These are phyloP conservation scores for Nyctanthes arbortristis DNA, from an alignment of 257 asterid genomes.

Conservation along the genomic window DNA sequence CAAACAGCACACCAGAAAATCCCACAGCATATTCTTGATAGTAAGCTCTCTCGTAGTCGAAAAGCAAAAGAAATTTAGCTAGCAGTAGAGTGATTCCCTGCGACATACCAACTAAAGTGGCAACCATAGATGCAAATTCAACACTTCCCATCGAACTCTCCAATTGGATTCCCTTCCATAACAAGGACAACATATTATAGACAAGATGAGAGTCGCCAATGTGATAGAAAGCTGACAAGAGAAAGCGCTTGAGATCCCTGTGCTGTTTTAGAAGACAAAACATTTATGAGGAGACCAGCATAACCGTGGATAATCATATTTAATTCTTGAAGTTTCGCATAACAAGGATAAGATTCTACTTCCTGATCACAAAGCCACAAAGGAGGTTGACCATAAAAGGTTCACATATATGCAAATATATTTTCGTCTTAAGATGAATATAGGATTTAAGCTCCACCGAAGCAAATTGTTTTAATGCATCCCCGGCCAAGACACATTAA, in stretches of 20 bases:
- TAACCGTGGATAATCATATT: neutral
- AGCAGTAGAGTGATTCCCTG: slow-evolving; percentile 74
- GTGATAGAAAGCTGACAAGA: slow-evolving; percentile 83
- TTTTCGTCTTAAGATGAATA: no score
- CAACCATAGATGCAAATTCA: slow-evolving; percentile 74
- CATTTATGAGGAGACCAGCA: slow-evolving; percentile 11
- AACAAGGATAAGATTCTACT: neutral
- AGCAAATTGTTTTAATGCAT: no score
- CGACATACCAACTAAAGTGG: slow-evolving; percentile 71
- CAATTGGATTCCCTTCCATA: slow-evolving; percentile 91
- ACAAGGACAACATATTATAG: slow-evolving; percentile 85
- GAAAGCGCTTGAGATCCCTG: slow-evolving; percentile 76
- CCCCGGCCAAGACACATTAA: no score
- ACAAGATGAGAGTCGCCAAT: slow-evolving; percentile 80
- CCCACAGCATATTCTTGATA: slow-evolving; percentile 82
- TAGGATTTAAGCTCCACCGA: no score
- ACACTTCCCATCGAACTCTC: slow-evolving; percentile 81
- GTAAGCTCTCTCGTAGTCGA: slow-evolving; percentile 61
- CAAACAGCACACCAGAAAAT: slow-evolving; percentile 92
- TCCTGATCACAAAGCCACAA: neutral
- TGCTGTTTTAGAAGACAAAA: no score
- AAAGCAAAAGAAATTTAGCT: slow-evolving; percentile 61
- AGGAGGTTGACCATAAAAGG: neutral
- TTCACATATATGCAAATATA: neutral
- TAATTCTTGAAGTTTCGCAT: neutral